These are phyloP conservation scores for Rosa hybrid DNA, from an alignment of 331 rosid species.

Conservation along the genomic window DNA sequence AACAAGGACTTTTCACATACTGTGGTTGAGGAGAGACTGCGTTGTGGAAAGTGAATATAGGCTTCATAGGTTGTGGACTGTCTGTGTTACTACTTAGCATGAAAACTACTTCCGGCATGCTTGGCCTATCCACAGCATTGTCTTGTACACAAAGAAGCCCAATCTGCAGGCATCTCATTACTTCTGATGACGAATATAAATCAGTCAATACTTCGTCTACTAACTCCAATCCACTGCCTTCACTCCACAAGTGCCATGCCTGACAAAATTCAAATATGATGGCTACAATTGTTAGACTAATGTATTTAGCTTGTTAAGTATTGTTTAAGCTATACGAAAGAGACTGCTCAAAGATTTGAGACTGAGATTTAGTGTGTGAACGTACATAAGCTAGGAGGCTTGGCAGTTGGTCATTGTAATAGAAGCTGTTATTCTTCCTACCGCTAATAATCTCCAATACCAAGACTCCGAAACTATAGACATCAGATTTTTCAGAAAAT, in stretches of 20 bases:
- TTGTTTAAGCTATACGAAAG: not conserved
- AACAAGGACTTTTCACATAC: not conserved
- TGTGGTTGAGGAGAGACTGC: not conserved
- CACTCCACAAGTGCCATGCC: conserved; percentile 36
- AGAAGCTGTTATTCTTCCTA: conserved; percentile 29
- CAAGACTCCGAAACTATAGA: conserved; percentile 40
- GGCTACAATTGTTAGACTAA: not conserved
- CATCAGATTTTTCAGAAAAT: conserved; percentile 43
- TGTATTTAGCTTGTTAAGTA: not conserved
- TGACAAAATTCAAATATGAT: not conserved
- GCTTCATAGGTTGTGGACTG: conserved; percentile 20
- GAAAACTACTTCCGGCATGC: conserved; percentile 15
- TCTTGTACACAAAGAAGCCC: conserved; percentile 37
- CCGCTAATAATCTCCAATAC: conserved; percentile 32
- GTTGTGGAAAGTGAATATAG: conserved; percentile 10
- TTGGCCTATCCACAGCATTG: conserved; percentile 27
- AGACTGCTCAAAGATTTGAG: not conserved
- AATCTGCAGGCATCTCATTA: conserved; percentile 24
- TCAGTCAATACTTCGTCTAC: conserved; percentile 19
- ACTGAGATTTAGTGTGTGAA: not conserved
- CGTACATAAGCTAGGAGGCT: conserved; percentile 32
- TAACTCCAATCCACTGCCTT: conserved; percentile 13
- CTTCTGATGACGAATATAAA: conserved; percentile 5
- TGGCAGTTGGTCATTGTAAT: not conserved
- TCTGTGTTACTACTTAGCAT: conserved; percentile 27